Evolutionary conservation across 345 rosid species (phyloP).

Genomic region (Fremontodendron californicum): DNA sequence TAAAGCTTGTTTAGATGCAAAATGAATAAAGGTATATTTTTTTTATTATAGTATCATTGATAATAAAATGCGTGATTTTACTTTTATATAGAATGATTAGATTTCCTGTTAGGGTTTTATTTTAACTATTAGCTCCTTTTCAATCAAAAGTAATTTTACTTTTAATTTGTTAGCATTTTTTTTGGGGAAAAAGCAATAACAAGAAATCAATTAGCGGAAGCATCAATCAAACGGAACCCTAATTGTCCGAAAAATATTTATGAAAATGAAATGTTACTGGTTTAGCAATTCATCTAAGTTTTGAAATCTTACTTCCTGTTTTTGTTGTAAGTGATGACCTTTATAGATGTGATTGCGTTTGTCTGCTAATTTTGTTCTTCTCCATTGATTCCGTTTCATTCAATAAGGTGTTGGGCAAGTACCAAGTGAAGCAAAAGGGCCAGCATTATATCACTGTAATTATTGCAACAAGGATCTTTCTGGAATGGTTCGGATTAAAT

Average conservation of each 20-base stretch:
- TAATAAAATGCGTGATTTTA: background rate
- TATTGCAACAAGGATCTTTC: constrained; percentile 84
- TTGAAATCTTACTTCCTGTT: background rate
- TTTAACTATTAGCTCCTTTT: background rate
- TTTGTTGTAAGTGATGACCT: background rate
- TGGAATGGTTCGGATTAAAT: constrained; percentile 79
- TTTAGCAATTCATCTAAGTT: background rate
- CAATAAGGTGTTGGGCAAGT: constrained; percentile 40
- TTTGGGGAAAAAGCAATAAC: background rate
- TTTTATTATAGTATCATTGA: background rate
- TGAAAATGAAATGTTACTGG: background rate
- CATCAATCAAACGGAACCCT: background rate
- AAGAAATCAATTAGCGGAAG: background rate
- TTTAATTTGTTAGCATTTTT: background rate
- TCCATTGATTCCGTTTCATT: background rate
- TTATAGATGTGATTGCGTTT: background rate
- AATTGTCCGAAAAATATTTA: background rate
- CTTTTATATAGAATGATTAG: background rate
- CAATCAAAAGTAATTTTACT: background rate
- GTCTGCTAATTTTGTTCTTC: background rate
- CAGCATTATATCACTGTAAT: constrained; percentile 76
- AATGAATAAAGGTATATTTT: background rate
- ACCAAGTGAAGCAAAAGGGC: constrained; percentile 39
- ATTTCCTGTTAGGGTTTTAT: constrained; percentile 16
- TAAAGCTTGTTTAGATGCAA: background rate